Conservation (phyloP, 2,329 filamentous ascomycete species). For the Calonectria pauciramosa region DNA sequence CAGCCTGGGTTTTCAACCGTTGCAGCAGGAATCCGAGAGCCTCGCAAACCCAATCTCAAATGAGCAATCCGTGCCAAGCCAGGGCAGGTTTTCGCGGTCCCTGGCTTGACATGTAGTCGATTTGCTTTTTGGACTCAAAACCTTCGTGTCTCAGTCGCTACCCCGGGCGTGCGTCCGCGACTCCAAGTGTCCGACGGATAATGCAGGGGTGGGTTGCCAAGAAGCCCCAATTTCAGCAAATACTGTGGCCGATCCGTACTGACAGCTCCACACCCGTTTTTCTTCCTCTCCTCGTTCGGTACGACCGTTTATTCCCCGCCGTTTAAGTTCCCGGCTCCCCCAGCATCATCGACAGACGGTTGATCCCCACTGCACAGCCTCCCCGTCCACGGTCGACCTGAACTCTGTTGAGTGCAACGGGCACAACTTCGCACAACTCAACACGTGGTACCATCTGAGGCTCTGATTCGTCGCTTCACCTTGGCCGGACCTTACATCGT, state of each 20-base stretch:
- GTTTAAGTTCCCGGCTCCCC: neutral
- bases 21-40: neutral
- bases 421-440: neutral
- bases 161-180: neutral
- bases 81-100: too few species aligned
- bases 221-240: neutral
- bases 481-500: too few species aligned
- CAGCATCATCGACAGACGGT: neutral
- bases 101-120: conserved; percentile 1
- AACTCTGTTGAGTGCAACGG: conserved; percentile 10
- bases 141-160: neutral
- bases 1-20: too few species aligned
- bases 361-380: neutral
- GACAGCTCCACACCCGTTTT: neutral
- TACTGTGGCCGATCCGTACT: neutral
- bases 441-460: neutral
- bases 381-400: conserved; percentile 5
- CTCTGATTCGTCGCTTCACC: neutral
- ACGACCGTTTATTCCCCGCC: neutral
- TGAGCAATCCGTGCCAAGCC: neutral
- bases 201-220: neutral
- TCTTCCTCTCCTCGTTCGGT: neutral
- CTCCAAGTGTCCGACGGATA: neutral
- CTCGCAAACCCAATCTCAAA: conserved; percentile 3
- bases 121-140: conserved; percentile 8